A percentile compares a stretch with the other conserved stretches of the same genome.
phyloP scores from a whole-genome alignment of 2,329 filamentous ascomycete species.

The Didymella pomorum region DNA sequence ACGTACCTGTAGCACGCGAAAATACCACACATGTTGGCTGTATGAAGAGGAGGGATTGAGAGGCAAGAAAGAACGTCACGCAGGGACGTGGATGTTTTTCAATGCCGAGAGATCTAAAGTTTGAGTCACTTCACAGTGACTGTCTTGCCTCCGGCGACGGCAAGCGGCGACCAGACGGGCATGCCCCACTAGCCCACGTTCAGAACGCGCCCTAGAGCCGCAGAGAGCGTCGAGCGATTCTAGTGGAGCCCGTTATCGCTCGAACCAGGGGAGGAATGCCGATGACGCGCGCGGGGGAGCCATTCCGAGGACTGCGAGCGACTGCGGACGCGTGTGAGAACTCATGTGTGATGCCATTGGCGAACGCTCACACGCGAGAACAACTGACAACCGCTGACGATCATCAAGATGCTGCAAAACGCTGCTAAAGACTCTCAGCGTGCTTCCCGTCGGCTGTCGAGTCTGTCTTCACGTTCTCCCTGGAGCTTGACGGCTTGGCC shows the following conservation, averaged over 20 bases:
- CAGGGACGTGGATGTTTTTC: constrained; percentile 16
- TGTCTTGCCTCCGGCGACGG: constrained; percentile 33
- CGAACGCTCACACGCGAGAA: constrained; percentile 6
- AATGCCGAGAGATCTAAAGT: constrained; percentile 28
- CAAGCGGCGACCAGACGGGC: constrained; percentile 24
- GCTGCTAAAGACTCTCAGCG: not conserved
- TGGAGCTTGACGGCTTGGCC: constrained; percentile 6
- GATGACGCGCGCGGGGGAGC: constrained; percentile 21
- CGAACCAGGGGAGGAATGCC: constrained; percentile 27
- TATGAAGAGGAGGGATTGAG: constrained; percentile 15
- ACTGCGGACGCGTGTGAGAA: constrained; percentile 3
- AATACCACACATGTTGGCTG: constrained; percentile 86
- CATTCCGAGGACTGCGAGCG: constrained; percentile 8
- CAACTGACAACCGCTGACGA: not conserved
- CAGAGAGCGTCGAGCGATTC: constrained; percentile 17
- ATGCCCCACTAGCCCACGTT: constrained; percentile 34
- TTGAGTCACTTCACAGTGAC: constrained; percentile 34
- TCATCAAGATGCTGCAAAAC: not conserved
- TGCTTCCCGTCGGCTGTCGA: constrained; percentile 1
- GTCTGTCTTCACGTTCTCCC: not conserved
- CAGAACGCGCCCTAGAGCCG: constrained; percentile 28
- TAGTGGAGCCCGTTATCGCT: constrained; percentile 24
- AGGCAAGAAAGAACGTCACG: constrained; percentile 9
- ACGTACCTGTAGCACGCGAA: constrained; percentile 88
- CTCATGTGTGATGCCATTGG: constrained; percentile 15